These are phyloP conservation scores for Leptographium flavum DNA, from an alignment of 2,329 filamentous ascomycete species.

Conservation along the genomic window DNA sequence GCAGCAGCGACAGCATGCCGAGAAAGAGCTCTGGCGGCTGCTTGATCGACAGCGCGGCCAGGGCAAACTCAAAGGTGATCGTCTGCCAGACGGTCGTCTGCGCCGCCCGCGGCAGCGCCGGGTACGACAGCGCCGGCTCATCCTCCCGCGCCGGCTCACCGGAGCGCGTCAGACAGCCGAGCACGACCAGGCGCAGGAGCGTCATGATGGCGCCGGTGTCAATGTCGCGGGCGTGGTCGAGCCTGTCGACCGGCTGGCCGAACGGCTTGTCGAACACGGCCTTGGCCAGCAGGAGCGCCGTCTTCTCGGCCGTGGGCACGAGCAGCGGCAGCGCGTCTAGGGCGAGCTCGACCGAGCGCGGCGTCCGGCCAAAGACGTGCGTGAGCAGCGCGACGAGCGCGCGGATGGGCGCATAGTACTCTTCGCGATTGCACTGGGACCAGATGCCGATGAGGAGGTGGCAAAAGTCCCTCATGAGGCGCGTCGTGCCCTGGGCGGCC, in stretches of 20 bases:
- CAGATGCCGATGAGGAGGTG: slow-evolving; percentile 52
- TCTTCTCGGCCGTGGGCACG: slow-evolving; percentile 39
- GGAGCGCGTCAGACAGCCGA: slow-evolving; percentile 36
- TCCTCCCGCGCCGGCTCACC: slow-evolving; percentile 4
- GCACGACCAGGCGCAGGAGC: slow-evolving; percentile 48
- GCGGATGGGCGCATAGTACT: slow-evolving; percentile 46
- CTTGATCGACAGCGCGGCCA: slow-evolving; percentile 52
- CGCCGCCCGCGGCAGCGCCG: slow-evolving; percentile 13
- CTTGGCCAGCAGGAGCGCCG: slow-evolving; percentile 45
- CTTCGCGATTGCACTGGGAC: slow-evolving; percentile 51
- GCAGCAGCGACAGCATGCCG: slow-evolving; percentile 49
- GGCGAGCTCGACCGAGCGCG: slow-evolving; percentile 43
- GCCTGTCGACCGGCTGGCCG: slow-evolving; percentile 30
- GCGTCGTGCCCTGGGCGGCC: slow-evolving; percentile 31
- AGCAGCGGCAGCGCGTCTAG: slow-evolving; percentile 44
- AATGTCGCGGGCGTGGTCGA: slow-evolving; percentile 33
- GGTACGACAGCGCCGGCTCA: slow-evolving; percentile 12
- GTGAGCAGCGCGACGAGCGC: slow-evolving; percentile 50
- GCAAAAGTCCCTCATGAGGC: slow-evolving; percentile 49
- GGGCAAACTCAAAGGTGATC: slow-evolving; percentile 51
- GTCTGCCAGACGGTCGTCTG: slow-evolving; percentile 48
- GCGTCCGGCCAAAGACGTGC: slow-evolving; percentile 48
- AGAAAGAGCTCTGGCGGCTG: slow-evolving; percentile 50
- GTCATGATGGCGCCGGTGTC: slow-evolving; percentile 49
- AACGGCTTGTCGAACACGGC: slow-evolving; percentile 35